Percentiles rank a stretch among this genome's conserved stretches.
phyloP scores from a whole-genome alignment of 2,329 filamentous ascomycete genomes.

The Rhynchosporium graminicola region DNA sequence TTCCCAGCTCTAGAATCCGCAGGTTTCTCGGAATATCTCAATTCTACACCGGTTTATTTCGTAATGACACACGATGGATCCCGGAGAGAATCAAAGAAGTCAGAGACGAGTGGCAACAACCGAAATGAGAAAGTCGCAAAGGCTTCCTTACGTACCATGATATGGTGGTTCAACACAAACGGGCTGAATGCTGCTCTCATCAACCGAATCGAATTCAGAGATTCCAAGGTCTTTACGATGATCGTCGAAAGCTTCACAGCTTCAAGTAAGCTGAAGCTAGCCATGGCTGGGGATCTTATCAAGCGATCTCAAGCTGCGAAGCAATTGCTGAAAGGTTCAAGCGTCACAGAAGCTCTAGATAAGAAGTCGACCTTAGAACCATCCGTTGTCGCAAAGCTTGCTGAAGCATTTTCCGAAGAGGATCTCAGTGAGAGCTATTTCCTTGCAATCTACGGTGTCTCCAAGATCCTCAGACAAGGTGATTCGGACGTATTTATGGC shows the following conservation, averaged over 20 bases:
- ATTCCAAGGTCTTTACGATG: conserved; percentile 52
- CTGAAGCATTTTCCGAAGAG: conserved; percentile 27
- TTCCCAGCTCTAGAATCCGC: conserved; percentile 48
- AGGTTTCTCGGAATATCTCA: conserved; percentile 58
- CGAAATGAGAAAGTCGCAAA: conserved; percentile 27
- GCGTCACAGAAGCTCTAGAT: conserved; percentile 10
- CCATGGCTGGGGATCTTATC: conserved; percentile 23
- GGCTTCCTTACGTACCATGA: conserved; percentile 45
- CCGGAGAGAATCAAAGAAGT: conserved; percentile 15
- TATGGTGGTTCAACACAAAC: conserved; percentile 55
- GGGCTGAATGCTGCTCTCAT: conserved; percentile 64
- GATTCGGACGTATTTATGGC: conserved; percentile 38
- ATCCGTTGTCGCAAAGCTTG: conserved; percentile 22
- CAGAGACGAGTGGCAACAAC: conserved; percentile 8
- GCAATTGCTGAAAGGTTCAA: conserved; percentile 17
- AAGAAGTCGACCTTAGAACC: conserved; percentile 14
- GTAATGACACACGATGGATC: conserved; percentile 67
- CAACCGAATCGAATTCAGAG: conserved; percentile 62
- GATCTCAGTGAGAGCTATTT: conserved; percentile 42
- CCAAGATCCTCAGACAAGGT: conserved; percentile 40
- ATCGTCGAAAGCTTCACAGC: conserved; percentile 44
- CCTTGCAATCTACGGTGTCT: conserved; percentile 35
- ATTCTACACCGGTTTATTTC: conserved; percentile 60
- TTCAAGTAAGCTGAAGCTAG: conserved; percentile 27
- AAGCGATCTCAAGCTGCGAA: conserved; percentile 25